These are phyloP conservation scores for Diaporthe sp. DNA, from an alignment of 2,329 filamentous ascomycete species.

Conservation along the genomic window DNA sequence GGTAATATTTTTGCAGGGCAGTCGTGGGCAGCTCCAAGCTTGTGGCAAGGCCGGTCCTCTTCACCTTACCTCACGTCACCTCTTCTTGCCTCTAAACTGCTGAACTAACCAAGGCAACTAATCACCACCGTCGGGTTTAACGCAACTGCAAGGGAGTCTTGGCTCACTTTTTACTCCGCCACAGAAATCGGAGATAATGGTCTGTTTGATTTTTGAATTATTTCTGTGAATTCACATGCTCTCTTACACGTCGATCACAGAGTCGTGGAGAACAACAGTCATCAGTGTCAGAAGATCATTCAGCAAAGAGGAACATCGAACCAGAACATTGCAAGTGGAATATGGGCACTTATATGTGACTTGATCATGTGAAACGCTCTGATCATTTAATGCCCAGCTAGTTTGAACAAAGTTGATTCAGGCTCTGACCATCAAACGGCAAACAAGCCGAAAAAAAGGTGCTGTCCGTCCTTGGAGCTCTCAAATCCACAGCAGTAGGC, in stretches of 20 bases:
- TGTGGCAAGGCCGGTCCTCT: conserved; percentile 4
- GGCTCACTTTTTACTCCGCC: neutral
- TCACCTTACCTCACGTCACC: neutral
- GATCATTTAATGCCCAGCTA: no score
- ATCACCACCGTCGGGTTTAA: neutral
- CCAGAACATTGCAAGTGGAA: no score
- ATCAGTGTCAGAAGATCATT: neutral
- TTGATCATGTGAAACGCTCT: no score
- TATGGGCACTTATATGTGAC: neutral
- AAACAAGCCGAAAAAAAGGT: no score
- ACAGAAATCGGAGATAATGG: no score
- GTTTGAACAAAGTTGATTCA: no score
- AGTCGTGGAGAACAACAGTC: neutral
- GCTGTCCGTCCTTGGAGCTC: no score
- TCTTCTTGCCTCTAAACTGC: neutral
- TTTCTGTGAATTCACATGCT: no score
- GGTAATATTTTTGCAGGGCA: conserved; percentile 36
- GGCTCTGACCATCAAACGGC: no score
- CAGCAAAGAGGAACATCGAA: neutral
- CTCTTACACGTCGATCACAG: no score
- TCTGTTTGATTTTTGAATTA: no score
- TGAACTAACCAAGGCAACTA: neutral
- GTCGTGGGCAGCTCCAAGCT: conserved; percentile 22
- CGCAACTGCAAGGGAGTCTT: neutral
- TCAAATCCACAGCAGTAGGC: no score